Base-by-base conservation (phyloP, 176 grass and related monocot species). In the Aegilops tauschii region DNA sequence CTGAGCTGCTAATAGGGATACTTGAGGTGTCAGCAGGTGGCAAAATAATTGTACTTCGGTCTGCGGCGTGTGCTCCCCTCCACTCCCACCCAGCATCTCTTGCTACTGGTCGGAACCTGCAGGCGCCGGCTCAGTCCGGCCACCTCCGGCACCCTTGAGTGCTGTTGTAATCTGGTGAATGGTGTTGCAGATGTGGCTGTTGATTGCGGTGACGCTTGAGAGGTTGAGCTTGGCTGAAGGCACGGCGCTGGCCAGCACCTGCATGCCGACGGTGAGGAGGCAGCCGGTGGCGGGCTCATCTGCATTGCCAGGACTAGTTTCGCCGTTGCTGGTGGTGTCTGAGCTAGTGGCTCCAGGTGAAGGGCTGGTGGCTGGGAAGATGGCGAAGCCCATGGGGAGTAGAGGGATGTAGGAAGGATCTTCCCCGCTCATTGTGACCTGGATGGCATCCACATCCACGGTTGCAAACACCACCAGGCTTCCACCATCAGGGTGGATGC, bases 191-290 rank as follows among this genome's bases (percentile, higher is more conserved):
- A 99, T 87, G 72, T 94, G 94, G 79, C 83, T 94, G 91, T 99
- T 99, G 87, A 99, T 94, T 35, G 94, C 86, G 5, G 86, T 96
- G 71, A 99, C 83, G 66, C 94, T 99, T 9, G 97, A 88, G 52
- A 96, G 94, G 69, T 94, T 99, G 71, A 97, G 90, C 87, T 94
- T 99, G 7, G 97, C 90, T 9, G 97, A 99, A 21, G 92, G 94
- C 23, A 96, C 94, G 0, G 97, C 92, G 39, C 94, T 99, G 23
- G 89, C 93, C 11, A 98, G 90, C 30, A 98, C 93, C 79, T 98
- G 93, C 73, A 92, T 98, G 86, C 96, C 93, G 11, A 95, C 88
- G 17, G 96, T 98, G 71, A 92, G 85, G 71, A 91, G 97, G 90
- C 92, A 98, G 14, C 97, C 90, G 5, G 9, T 68, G 63, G 47